A percentile compares a stretch with the other conserved stretches of the same genome.
These are phyloP conservation scores for Eucalyptus microcorys DNA, from an alignment of 345 rosid species.

Conservation along the genomic window DNA sequence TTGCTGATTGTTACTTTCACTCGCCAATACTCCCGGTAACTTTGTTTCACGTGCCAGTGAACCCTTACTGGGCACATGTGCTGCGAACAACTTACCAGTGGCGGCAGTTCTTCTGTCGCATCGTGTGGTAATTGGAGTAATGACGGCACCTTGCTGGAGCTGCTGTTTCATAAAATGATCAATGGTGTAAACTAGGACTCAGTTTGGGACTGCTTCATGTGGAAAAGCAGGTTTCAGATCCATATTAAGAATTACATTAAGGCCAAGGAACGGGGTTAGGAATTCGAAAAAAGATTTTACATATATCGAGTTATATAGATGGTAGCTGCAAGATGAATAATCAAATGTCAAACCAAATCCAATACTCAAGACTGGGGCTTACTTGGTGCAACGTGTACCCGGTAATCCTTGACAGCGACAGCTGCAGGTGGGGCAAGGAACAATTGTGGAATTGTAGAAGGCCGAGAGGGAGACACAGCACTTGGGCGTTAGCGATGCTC, in stretches of 20 bases:
- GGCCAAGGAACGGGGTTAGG: background rate
- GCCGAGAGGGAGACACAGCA: constrained; percentile 88
- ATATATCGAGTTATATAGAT: background rate
- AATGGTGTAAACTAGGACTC: background rate
- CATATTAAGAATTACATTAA: background rate
- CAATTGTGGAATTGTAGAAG: constrained; percentile 48
- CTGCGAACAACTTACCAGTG: constrained; percentile 41
- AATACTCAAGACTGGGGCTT: background rate
- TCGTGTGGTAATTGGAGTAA: constrained; percentile 28
- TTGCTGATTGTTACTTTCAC: constrained; percentile 64
- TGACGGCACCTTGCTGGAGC: constrained; percentile 26
- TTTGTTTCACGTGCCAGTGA: constrained; percentile 91
- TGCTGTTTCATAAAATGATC: background rate
- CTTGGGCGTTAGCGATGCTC: constrained; percentile 51
- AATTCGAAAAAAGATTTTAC: background rate
- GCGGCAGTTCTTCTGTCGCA: constrained; percentile 11
- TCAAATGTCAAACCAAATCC: background rate
- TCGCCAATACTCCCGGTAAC: constrained; percentile 68
- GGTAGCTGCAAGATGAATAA: background rate
- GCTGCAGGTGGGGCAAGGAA: constrained; percentile 68
- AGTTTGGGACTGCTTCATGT: background rate
- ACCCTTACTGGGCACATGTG: constrained; percentile 76
- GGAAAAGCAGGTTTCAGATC: background rate
- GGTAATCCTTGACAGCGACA: constrained; percentile 51
- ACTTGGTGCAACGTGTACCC: constrained; percentile 28